Base-by-base conservation (phyloP, 2,329 filamentous ascomycete species). In the Rhynchosporium graminicola region DNA sequence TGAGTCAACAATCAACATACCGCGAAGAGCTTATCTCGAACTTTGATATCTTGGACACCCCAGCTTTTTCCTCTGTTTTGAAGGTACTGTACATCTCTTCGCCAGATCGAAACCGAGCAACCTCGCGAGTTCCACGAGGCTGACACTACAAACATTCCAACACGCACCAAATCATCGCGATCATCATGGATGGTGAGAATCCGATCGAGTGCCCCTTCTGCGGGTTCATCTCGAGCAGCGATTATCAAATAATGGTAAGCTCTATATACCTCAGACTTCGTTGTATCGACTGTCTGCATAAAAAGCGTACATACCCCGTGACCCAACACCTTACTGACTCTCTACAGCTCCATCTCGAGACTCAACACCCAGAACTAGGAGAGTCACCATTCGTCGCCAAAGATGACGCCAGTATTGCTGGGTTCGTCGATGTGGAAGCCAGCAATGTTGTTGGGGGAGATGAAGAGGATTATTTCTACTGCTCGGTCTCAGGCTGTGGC, bases 401-500 rank as follows among this genome's bases (percentile, higher is more conserved):
- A 61, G 72, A 73, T 12, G 67, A 70, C 61, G 63, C 68, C n/a
- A 70, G 67, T 46, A 57, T 70, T 40, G 64, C 66, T 1, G 68
- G 66, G 13, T 36, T 69, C 1, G 15, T 65, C 20, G 62, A 62
- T 8, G 20, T 59, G 13, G 64, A 67, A 46, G 61, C 66, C 51
- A 69, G 36, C 3, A 51, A 73, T 42, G 9, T 6, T 36, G 9
- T 36, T 36, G 33, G 33, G 5, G 72, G 75, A 9, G 74, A 77
- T 45, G 65, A 67, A 7, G 62, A 76, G 15, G 62, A 76, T 13
- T 85, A 85, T 69, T 76, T 80, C 28, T 77, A 81, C 47, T 88
- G 86, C 68, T 80, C 83, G 0, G 67, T 80, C 40, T 80, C 83
- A 15, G 81, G 79, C 28, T 90, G 87, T 70, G 83, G 82, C 38